Evolutionary conservation across 768 basidiomycete genomes (phyloP).

Genomic region (Leccinum subtestaceum): DNA sequence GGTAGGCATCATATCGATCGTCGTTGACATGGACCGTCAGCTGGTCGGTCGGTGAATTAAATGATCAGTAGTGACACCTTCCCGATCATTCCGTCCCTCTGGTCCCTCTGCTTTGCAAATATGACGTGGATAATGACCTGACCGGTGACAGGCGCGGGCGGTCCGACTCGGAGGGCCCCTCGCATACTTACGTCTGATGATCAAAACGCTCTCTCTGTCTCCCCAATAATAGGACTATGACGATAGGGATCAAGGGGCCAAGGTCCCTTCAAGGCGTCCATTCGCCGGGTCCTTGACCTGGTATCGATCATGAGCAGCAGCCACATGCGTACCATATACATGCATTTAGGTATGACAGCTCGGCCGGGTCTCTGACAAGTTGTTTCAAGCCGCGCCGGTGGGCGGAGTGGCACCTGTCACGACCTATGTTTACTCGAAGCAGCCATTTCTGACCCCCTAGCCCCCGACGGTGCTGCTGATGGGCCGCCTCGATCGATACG

Average conservation of each 20-base stretch:
- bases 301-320: not conserved
- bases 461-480: not conserved
- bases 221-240: not conserved
- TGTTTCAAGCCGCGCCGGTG: not conserved
- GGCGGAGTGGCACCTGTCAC: not conserved
- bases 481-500: not conserved
- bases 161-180: not conserved
- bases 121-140: not conserved
- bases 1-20: not conserved
- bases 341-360: not conserved
- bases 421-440: not conserved
- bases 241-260: not conserved
- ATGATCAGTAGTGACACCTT: not conserved
- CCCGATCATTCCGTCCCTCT: not conserved
- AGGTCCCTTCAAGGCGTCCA: not conserved
- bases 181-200: not conserved
- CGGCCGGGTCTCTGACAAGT: not conserved
- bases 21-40: not conserved
- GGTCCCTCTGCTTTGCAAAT: not conserved
- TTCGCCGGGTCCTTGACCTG: not conserved
- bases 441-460: not conserved
- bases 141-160: not conserved
- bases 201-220: not conserved
- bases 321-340: not conserved
- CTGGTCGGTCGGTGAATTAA: not conserved